Base-by-base conservation (phyloP, 371 early-diverging fungal genomes). In the Apophysomyces variabilis region DNA sequence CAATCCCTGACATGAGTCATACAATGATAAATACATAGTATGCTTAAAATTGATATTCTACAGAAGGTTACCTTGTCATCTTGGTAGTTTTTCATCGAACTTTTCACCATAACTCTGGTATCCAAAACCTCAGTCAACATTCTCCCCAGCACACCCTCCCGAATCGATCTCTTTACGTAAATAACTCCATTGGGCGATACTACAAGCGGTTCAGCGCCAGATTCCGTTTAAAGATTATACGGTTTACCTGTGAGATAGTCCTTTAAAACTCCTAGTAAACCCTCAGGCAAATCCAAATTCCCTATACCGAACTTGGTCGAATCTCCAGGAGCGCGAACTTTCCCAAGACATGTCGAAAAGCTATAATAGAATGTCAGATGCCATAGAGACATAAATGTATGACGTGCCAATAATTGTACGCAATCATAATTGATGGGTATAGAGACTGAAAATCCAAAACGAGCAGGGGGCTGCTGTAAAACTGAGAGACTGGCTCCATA, bases 401-500 rank as follows among this genome's bases (percentile, higher is more conserved):
- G 32, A 26, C 32, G 32, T 80, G 89, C 89, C 95, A 96, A 56
- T 91, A 93, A 66, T 97, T 97, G 74, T 95, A 95, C 0, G 95
- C 96, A 71, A 96, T 95, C 91, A 97, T 95, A 13, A 97, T 82
- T 38, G 93, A 93, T 7, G 97, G 97, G 67, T 97, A 97, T 13
- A 97, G 76, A 38, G 92, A 92, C 72, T 95, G 96, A 66, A 95
- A 97, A 72, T 97, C 97, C 36, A 96, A 72, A 4, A 97, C 95
- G 3, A 93, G 79, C 37, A 95, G 69, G 1, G 97, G 96, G 68
- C 89, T 88, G 35, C 75, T 87, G 70, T 93, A 97, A 68, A 93
- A 93, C 26, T 82, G 72, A 4, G 94, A 88, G 54, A 84, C 70
- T 0, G 97, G 97, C 73, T 97, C 97, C 89, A 95, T 88, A 16